phyloP scores from a whole-genome alignment of 202 grass and related monocot genomes.

The Setaria viridis region DNA sequence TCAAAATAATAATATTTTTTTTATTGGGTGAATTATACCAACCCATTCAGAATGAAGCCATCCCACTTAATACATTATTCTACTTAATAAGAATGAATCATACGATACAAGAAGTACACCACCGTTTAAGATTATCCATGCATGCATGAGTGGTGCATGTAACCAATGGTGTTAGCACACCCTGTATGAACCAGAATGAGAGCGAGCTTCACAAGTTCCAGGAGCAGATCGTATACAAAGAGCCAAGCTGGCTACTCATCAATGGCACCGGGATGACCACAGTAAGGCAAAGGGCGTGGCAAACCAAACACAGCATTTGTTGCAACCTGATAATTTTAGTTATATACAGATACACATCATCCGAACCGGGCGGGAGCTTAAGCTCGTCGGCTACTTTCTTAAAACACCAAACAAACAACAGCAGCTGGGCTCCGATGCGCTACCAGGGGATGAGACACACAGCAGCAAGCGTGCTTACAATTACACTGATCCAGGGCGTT shows the following conservation, averaged over 20 bases:
- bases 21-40: too few species aligned
- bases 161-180: too few species aligned
- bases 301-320: slow-evolving; percentile 36
- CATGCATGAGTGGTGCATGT: too few species aligned
- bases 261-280: neutral
- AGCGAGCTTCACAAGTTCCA: neutral
- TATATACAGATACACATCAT: slow-evolving; percentile 46
- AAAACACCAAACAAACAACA: slow-evolving; percentile 33
- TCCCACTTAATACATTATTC: too few species aligned
- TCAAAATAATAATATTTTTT: too few species aligned
- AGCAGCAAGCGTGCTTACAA: slow-evolving; percentile 37
- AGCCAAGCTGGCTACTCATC: neutral
- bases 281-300: neutral
- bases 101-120: too few species aligned
- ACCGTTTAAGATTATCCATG: too few species aligned
- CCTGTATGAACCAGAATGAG: neutral
- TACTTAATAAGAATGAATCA: too few species aligned
- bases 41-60: too few species aligned
- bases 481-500: slow-evolving; percentile 47
- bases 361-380: slow-evolving; percentile 16
- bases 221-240: neutral
- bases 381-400: slow-evolving; percentile 36
- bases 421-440: slow-evolving; percentile 7
- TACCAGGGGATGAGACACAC: slow-evolving; percentile 21
- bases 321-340: slow-evolving; percentile 29